phyloP scores from a whole-genome alignment of 2,329 filamentous ascomycete species.

The Colletotrichum eremochloae region DNA sequence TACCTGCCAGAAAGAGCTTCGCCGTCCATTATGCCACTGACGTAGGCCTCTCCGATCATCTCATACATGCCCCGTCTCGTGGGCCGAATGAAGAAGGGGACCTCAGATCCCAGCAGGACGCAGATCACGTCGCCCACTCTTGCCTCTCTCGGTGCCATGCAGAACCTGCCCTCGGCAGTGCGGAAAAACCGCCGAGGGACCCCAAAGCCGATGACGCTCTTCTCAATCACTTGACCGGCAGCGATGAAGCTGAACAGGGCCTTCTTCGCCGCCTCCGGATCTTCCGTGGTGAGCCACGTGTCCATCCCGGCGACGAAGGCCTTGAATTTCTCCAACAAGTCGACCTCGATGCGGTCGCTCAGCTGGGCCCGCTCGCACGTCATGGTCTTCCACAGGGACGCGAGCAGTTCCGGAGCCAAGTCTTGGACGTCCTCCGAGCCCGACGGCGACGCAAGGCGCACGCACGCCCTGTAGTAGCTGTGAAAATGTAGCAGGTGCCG shows the following conservation, averaged over 20 bases:
- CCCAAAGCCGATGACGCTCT: constrained; percentile 4
- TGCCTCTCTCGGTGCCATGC: constrained; percentile 9
- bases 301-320: constrained; percentile 7
- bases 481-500: neutral
- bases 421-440: constrained; percentile 17
- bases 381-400: neutral
- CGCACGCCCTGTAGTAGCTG: constrained; percentile 15
- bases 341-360: constrained; percentile 26
- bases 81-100: constrained; percentile 25
- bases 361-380: constrained; percentile 26
- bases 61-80: constrained; percentile 12
- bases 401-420: neutral
- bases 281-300: neutral
- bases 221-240: constrained; percentile 1
- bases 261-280: constrained; percentile 7
- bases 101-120: constrained; percentile 17
- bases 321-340: constrained; percentile 13
- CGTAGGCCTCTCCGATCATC: constrained; percentile 25
- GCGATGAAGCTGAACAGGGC: neutral
- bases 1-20: constrained; percentile 18
- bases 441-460: constrained; percentile 7
- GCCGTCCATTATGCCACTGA: constrained; percentile 30
- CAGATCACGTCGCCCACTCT: constrained; percentile 8
- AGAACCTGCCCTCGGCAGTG: constrained; percentile 1
- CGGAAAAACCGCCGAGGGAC: constrained; percentile 7